Evolutionary conservation across 495 filamentous ascomycete species (phyloP).

Genomic region (Podospora fimiseda): DNA sequence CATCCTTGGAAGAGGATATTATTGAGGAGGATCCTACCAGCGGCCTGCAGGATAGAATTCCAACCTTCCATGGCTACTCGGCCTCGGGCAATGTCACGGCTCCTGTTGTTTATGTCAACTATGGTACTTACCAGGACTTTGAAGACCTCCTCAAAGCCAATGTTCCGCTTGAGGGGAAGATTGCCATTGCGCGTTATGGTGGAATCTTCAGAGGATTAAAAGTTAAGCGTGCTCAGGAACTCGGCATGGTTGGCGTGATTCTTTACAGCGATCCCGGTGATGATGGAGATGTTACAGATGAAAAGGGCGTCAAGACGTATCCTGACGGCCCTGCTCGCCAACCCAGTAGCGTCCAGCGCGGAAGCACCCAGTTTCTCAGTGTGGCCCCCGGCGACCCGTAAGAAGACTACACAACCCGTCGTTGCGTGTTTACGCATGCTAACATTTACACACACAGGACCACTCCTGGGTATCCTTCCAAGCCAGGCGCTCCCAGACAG

Average conservation of each 20-base stretch:
- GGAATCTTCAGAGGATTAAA: conserved; percentile 84
- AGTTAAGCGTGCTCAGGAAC: conserved; percentile 84
- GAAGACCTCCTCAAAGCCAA: conserved; percentile 74
- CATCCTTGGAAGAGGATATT: conserved; percentile 75
- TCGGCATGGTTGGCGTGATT: conserved; percentile 82
- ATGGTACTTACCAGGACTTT: conserved; percentile 78
- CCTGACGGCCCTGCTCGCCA: conserved; percentile 83
- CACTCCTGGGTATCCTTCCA: conserved; percentile 89
- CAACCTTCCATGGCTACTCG: conserved; percentile 94
- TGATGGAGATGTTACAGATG: conserved; percentile 74
- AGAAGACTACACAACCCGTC: conserved; percentile 14
- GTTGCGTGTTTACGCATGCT: neutral
- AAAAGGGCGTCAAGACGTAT: conserved; percentile 74
- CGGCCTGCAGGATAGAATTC: conserved; percentile 64
- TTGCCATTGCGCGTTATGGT: conserved; percentile 83
- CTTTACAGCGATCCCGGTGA: conserved; percentile 87
- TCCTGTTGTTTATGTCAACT: conserved; percentile 74
- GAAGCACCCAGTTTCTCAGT: conserved; percentile 82
- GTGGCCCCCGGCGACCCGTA: conserved; percentile 54
- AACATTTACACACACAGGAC: conserved; percentile 42
- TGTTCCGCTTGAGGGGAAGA: conserved; percentile 72
- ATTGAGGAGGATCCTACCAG: conserved; percentile 80
- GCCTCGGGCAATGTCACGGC: conserved; percentile 87
- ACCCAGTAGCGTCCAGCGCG: conserved; percentile 83
- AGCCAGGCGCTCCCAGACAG: conserved; percentile 76